phyloP scores from a whole-genome alignment of 2,329 filamentous ascomycete genomes.

The Colletotrichum nymphaeae region DNA sequence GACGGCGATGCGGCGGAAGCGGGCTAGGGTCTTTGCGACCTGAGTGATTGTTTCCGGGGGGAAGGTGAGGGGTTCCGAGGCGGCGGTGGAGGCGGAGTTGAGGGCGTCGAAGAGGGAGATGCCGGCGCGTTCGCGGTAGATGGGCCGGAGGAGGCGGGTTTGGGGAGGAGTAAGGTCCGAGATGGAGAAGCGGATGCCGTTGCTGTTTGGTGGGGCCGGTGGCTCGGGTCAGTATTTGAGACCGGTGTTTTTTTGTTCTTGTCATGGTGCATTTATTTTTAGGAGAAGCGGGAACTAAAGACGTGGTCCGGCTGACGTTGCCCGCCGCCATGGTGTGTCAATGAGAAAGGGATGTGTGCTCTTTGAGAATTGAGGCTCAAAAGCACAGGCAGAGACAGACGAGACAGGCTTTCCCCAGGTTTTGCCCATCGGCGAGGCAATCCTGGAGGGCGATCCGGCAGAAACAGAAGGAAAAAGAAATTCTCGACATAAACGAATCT shows the following conservation, averaged over 20 bases:
- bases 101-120: conserved; percentile 91
- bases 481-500: neutral
- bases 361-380: neutral
- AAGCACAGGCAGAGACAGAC: neutral
- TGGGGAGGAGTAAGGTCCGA: conserved; percentile 79
- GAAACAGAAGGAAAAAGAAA: neutral
- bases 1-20: conserved; percentile 78
- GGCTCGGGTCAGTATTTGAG: conserved; percentile 10
- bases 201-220: conserved; percentile 63
- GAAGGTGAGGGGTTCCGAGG: conserved; percentile 51
- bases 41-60: conserved; percentile 67
- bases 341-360: neutral
- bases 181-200: conserved; percentile 93
- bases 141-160: conserved; percentile 78
- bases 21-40: conserved; percentile 75
- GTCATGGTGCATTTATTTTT: neutral
- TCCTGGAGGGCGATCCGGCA: neutral
- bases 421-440: neutral
- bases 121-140: conserved; percentile 81
- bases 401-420: neutral
- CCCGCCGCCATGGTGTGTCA: neutral
- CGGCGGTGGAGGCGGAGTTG: conserved; percentile 58
- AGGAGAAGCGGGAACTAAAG: neutral
- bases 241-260: neutral
- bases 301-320: neutral